Evolutionary conservation across 78 protist species (phyloP), one percentile per base, ranked within the genome.

Genomic region (Chrysochromulina tobinii): DNA sequence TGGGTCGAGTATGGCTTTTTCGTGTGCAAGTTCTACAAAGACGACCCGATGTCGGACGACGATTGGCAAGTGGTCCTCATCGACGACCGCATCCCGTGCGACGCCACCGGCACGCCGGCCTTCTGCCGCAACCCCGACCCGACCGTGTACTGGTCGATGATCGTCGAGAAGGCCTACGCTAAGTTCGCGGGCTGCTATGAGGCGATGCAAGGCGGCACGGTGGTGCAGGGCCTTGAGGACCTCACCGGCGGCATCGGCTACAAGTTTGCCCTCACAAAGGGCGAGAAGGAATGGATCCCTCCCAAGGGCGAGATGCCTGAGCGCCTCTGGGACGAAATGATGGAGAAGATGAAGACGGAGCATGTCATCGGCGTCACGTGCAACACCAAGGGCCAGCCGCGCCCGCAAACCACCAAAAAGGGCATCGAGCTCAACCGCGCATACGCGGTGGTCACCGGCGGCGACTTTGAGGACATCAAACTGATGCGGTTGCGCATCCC

Each of bases 141-240:
- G 50, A 1, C 2, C 2, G 87, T 54, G 50, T 79, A 54, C 64
- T 79, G 87, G 87, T 48, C 8, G 23, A 79, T 79, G 87, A 54
- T 79, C 64, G 11, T 79, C 23, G 87, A 79, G 87, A 79, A 79
- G 48, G 87, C 51, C 12, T 54, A 2, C 50, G 87, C 87, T 11
- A 79, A 79, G 48, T 54, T n/a, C 48, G 8, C 64, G 21, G 61
- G 61, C 20, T 20, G 50, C 3, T 79, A 79, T 18, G 87, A 54
- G 64, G 64, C 61, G 61, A 54, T 79, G 87, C 87, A 21, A 5
- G 87, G 87, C 38, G 87, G 87, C 64, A 79, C 87, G 61, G 87
- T 79, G 48, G 17, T 1, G 8, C 87, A 79, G 61, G 87, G 87
- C 27, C 87, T 79, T 51, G 38, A 79, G 61, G 48, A 51, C n/a